Percentiles rank a stretch among this genome's conserved stretches.
Conservation (phyloP, 371 early-diverging fungal species). For the Mortierella sp. region DNA sequence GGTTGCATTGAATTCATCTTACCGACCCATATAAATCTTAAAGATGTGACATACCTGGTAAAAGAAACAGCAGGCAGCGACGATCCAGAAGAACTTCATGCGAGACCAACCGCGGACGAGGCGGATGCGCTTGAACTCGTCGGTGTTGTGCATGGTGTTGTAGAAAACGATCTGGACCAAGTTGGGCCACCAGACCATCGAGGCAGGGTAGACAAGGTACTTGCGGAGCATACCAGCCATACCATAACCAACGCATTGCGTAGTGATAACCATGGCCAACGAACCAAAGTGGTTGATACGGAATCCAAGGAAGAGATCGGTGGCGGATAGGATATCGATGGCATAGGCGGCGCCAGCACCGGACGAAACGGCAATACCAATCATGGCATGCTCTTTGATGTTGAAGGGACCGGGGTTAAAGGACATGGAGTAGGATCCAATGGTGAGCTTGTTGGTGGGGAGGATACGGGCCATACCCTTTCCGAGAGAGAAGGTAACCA, state of each 20-base stretch:
- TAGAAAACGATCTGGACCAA: constrained; percentile 52
- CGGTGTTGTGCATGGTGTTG: constrained; percentile 57
- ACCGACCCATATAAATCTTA: too few relatives aligned
- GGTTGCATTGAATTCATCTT: too few relatives aligned
- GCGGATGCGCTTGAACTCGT: constrained; percentile 28
- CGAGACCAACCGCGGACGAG: constrained; percentile 40
- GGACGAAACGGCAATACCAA: constrained; percentile 58
- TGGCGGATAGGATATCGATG: constrained; percentile 68
- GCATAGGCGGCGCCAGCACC: constrained; percentile 57
- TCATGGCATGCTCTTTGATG: constrained; percentile 68
- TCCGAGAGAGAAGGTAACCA: constrained; percentile 58
- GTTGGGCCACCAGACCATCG: constrained; percentile 58
- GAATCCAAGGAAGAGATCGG: constrained; percentile 66
- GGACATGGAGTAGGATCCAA: constrained; percentile 29
- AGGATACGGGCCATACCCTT: constrained; percentile 45
- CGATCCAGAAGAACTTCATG: constrained; percentile 60
- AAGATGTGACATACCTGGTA: constrained; percentile 41
- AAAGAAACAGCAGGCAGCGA: constrained; percentile 59
- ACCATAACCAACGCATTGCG: constrained; percentile 61
- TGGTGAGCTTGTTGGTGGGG: constrained; percentile 33
- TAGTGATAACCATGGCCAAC: constrained; percentile 66
- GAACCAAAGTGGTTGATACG: constrained; percentile 63
- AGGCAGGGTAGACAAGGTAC: constrained; percentile 58
- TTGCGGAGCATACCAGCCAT: constrained; percentile 62
- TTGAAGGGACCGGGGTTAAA: constrained; percentile 69